Percentiles rank a stretch among this genome's conserved stretches.
phyloP scores from a whole-genome alignment of 192 early-diverging fungal genomes.

The Coemansia sp. region DNA sequence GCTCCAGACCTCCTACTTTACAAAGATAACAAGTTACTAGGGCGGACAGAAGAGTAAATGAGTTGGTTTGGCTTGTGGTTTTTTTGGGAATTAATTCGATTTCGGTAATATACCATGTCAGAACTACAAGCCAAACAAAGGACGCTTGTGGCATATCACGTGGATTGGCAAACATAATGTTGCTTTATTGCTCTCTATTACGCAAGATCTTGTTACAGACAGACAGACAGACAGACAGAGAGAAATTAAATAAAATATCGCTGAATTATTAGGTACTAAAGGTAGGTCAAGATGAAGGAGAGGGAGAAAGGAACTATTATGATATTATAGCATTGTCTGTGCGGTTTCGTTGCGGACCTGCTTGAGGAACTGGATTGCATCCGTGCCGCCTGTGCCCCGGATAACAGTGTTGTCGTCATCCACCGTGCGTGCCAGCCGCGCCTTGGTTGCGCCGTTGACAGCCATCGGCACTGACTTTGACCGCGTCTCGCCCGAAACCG shows the following conservation, averaged over 20 bases:
- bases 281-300: too few species aligned
- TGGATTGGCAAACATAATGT: not conserved
- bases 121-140: not conserved
- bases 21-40: not conserved
- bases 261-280: too few species aligned
- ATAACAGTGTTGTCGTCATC: conserved; percentile 62
- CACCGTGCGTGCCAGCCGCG: conserved; percentile 62
- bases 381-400: conserved; percentile 80
- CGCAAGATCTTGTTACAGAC: too few species aligned
- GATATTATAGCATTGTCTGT: conserved; percentile 46
- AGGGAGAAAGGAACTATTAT: not conserved
- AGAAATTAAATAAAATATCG: too few species aligned
- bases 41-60: too few species aligned
- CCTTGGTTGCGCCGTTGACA: not conserved
- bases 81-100: too few species aligned
- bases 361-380: conserved; percentile 92
- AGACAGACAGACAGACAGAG: too few species aligned
- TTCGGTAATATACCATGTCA: too few species aligned
- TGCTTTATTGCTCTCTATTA: not conserved
- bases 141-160: not conserved
- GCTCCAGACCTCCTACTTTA: not conserved
- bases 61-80: too few species aligned
- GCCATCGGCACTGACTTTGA: not conserved
- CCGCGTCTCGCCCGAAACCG: not conserved
- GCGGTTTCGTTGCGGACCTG: conserved; percentile 84